phyloP scores from a whole-genome alignment of 2,329 filamentous ascomycete species.

The Nemania bipapillata region DNA sequence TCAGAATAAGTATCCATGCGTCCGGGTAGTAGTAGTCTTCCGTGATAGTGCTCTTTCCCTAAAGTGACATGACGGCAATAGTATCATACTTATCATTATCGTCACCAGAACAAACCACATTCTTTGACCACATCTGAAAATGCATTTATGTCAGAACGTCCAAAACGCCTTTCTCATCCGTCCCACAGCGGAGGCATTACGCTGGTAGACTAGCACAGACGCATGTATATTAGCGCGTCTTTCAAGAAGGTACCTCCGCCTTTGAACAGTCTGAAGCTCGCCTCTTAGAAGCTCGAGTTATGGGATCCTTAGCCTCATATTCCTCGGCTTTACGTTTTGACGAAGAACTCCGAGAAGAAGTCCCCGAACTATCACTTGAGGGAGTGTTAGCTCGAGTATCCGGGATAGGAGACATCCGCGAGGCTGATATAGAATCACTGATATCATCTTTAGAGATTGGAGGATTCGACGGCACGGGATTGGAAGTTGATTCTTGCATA shows the following conservation, averaged over 20 bases:
- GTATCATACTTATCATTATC: background rate
- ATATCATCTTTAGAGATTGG: conserved; percentile 3
- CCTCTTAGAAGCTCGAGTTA: conserved; percentile 32
- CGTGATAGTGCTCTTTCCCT: background rate
- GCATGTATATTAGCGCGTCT: background rate
- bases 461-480: background rate
- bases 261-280: conserved; percentile 9
- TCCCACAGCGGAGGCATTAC: conserved; percentile 6
- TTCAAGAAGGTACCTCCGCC: background rate
- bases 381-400: background rate
- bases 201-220: background rate
- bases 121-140: conserved; percentile 36
- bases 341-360: conserved; percentile 17
- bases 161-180: conserved; percentile 3
- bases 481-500: background rate
- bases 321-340: conserved; percentile 35
- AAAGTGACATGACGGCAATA: background rate
- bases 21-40: conserved; percentile 9
- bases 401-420: background rate
- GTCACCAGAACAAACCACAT: background rate
- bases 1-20: conserved; percentile 31
- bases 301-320: conserved; percentile 23
- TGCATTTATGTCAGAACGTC: conserved; percentile 32
- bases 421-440: background rate
- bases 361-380: conserved; percentile 5